Evolutionary conservation across 331 rosid species (phyloP).

Genomic region (Malus hybrid): DNA sequence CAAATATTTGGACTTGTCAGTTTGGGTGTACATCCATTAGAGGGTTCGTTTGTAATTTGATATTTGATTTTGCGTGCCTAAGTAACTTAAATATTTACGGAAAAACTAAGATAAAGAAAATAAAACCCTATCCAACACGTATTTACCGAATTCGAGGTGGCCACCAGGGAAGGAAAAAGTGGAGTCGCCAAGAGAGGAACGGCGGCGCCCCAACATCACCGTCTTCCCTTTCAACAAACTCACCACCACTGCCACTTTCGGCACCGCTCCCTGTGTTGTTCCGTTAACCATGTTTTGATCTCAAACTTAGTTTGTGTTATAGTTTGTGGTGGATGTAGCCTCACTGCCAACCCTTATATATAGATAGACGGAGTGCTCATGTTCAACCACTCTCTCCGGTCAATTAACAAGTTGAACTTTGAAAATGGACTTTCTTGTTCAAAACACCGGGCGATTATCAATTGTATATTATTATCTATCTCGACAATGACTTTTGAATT

Average conservation of each 20-base stretch:
- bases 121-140: not conserved
- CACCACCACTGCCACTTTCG: slow-evolving; percentile 9
- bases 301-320: not conserved
- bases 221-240: slow-evolving; percentile 9
- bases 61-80: no score
- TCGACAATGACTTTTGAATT: no score
- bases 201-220: slow-evolving; percentile 21
- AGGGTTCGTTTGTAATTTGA: no score
- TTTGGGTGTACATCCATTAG: no score
- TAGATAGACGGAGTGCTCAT: no score
- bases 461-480: no score
- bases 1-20: not conserved
- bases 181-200: slow-evolving; percentile 20
- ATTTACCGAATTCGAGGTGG: slow-evolving; percentile 22
- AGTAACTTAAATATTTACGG: not conserved
- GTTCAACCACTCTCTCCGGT: no score
- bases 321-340: not conserved
- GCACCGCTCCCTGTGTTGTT: not conserved
- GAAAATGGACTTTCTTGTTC: no score
- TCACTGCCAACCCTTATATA: not conserved
- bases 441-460: no score
- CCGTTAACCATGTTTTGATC: not conserved
- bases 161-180: slow-evolving; percentile 18
- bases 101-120: not conserved
- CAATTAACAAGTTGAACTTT: no score